A percentile compares a stretch with the other conserved stretches of the same genome.
phyloP scores from a whole-genome alignment of 2,329 filamentous ascomycete genomes.

The Lojkania enalia region DNA sequence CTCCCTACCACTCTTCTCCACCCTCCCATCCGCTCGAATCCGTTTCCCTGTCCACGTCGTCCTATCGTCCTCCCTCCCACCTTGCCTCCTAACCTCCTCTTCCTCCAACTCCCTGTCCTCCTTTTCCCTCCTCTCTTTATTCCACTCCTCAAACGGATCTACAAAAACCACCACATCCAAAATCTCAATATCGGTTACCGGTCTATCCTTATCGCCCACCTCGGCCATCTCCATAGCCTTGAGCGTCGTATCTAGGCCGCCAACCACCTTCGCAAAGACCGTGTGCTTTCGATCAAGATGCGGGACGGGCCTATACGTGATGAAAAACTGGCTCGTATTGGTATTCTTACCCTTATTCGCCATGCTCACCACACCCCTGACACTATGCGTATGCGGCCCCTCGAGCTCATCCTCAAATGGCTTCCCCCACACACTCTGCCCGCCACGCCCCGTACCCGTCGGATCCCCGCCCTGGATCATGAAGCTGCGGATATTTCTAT shows the following conservation, averaged over 20 bases:
- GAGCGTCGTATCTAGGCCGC: constrained; percentile 71
- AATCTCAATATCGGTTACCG: constrained; percentile 77
- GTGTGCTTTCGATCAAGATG: constrained; percentile 96
- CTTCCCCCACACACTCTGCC: constrained; percentile 88
- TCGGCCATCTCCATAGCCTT: constrained; percentile 75
- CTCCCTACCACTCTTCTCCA: constrained; percentile 59
- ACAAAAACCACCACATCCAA: constrained; percentile 83
- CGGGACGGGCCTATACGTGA: constrained; percentile 80
- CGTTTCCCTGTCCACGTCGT: constrained; percentile 97
- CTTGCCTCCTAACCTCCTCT: constrained; percentile 64
- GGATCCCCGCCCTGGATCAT: constrained; percentile 99
- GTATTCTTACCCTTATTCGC: constrained; percentile 99
- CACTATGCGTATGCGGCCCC: constrained; percentile 80
- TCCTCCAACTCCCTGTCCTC: constrained; percentile 65
- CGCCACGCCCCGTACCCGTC: constrained; percentile 88
- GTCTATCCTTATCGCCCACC: constrained; percentile 74
- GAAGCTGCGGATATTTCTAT: constrained; percentile 92
- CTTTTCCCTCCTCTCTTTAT: constrained; percentile 62
- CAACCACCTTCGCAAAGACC: constrained; percentile 87
- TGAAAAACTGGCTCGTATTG: constrained; percentile 94
- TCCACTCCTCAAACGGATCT: constrained; percentile 93
- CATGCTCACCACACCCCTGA: constrained; percentile 83
- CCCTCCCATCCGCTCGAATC: constrained; percentile 68
- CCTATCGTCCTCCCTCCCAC: constrained; percentile 82
- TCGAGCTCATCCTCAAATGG: constrained; percentile 94